phyloP scores from a whole-genome alignment of 192 early-diverging fungal species.

The Lobosporangium transversale region DNA sequence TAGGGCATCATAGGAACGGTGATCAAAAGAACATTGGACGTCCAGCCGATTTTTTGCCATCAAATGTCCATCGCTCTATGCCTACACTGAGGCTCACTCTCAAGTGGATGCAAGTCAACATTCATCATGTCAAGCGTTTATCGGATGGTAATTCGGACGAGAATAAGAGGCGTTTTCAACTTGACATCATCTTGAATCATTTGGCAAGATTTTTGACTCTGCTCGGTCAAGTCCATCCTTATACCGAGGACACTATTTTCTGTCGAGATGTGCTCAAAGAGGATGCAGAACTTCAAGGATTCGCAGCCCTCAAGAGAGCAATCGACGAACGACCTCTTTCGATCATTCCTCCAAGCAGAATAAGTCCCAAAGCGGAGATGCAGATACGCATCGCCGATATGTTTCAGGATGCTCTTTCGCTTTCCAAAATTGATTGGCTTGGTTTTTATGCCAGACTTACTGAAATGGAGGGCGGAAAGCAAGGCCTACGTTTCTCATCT shows the following conservation, averaged over 20 bases:
- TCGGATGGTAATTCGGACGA: conserved; percentile 31
- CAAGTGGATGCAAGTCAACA: conserved; percentile 49
- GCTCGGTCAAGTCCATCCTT: conserved; percentile 24
- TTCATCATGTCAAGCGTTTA: conserved; percentile 47
- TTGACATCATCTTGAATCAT: conserved; percentile 26
- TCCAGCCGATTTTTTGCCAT: conserved; percentile 40
- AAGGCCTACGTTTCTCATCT: conserved; percentile 23
- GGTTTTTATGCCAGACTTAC: conserved; percentile 24
- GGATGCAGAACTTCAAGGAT: conserved; percentile 56
- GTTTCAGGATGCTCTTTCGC: conserved; percentile 42
- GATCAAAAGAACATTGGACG: conserved; percentile 35
- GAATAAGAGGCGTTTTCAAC: conserved; percentile 20
- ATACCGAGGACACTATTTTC: conserved; percentile 41
- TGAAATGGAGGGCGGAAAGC: conserved; percentile 12
- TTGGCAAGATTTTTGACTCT: conserved; percentile 25
- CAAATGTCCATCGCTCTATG: conserved; percentile 49
- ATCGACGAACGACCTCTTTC: conserved; percentile 49
- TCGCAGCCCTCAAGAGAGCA: conserved; percentile 45
- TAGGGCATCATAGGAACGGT: conserved; percentile 45
- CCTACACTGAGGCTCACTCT: conserved; percentile 29
- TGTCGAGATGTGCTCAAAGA: conserved; percentile 53
- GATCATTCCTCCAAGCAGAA: conserved; percentile 42
- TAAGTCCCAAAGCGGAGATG: conserved; percentile 52
- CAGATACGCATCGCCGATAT: conserved; percentile 51
- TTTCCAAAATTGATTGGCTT: conserved; percentile 31